Base-by-base conservation (phyloP, 192 early-diverging fungal genomes). In the Coemansia asiatica region DNA sequence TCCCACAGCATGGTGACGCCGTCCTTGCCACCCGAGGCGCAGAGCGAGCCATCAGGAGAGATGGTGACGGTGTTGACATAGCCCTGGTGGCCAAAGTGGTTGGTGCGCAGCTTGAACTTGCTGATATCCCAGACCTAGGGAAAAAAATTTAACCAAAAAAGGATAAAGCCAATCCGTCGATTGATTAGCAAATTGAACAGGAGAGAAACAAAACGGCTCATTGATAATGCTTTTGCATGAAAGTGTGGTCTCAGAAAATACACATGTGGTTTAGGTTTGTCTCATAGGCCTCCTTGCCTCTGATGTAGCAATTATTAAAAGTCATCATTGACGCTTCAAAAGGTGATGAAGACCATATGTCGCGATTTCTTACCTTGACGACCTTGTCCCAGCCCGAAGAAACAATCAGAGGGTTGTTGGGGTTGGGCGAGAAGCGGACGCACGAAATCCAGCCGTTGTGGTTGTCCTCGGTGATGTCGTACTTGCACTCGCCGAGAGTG, bases 401-500 rank as follows among this genome's bases (percentile, higher is more conserved):
- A 48, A 99, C 94, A 74, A 99, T 93, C 85, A 99, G 89, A 67
- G 95, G 94, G 90, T 95, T 98, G 64, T 86, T 87, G 64, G 94
- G 92, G 93, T 99, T 99, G 81, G 97, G 97, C 64, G 94, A 96
- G 93, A 99, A 97, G 78, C 93, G 91, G 75, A 99, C 97, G 87
- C 94, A 95, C 60, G 95, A 97, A 74, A 98, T 92, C 97, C 97
- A 99, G 80, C 96, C 94, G 80, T 89, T 83, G 93, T 99, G 97
- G 74, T 92, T 92, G 72, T 98, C 93, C 70, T 97, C 92, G 71
- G 87, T 89, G 81, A 99, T 91, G 89, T 90, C 95, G 90, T 89
- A 94, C 92, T 99, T 99, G 94, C 97, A 98, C 86, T 99, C 97
- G 74, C 95, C 97, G 33, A 99, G 88, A 61, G 95, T 99, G 92